Evolutionary conservation across 192 early-diverging fungal species (phyloP), one percentile per base, ranked within the genome.

Genomic region (Funneliformis mosseae): DNA sequence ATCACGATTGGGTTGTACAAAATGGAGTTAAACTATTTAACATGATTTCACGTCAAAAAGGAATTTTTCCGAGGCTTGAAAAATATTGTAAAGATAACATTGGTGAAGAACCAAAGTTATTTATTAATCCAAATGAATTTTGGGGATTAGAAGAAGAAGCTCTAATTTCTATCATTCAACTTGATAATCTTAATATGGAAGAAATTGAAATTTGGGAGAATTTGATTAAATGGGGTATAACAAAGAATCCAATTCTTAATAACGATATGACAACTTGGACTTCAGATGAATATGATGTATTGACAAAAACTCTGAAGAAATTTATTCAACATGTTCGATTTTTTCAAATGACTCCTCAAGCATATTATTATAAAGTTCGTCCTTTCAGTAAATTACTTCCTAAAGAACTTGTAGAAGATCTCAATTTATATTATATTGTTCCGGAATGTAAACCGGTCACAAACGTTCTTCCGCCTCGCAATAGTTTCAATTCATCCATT

Each of bases 151-250:
- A 76, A 16, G 55, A 38, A n/a, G 28, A 76, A 38, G 21, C 23
- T 16, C 38, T 76, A 38, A 6, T 76, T n/a, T 38, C 74, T 28
- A 11, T 76, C 21, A n/a, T 76, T 18, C n/a, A 76, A 59, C 46
- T 23, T 60, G 74, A 76, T 25, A 46, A 33, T 59, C 23, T 76
- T 38, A 27, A 18, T 3, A 76, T 50, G 25, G 74, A 25, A 8
- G 74, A 76, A 61, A 28, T 60, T 76, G 21, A 50, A 25, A 76
- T 76, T 39, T 76, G 74, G 74, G 74, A 75, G 25, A 38, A 48
- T 59, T 33, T 76, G n/a, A 60, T 59, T 25, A 33, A 39, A 38
- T 76, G 74, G 74, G 74, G 48, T 23, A 76, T 76, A 39, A n/a
- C 74, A 61, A 33, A 60, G 23, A 46, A 45, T 48, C 0, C 25